Evolutionary conservation across 2,329 filamentous ascomycete genomes (phyloP), one percentile per base, ranked within the genome.

Genomic region (Emericellopsis atlantica): DNA sequence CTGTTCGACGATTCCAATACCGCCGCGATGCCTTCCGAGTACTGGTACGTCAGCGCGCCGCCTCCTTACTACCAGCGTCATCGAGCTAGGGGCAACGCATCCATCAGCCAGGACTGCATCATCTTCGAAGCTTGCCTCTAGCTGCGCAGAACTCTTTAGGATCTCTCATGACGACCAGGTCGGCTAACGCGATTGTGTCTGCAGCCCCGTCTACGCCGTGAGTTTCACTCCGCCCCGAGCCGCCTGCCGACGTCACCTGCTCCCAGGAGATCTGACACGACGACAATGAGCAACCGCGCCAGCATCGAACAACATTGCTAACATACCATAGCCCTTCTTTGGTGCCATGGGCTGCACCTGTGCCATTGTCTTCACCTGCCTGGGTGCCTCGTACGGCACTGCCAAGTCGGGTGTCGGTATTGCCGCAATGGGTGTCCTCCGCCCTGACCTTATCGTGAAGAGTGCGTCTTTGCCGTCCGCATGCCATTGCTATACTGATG

Each of bases 341-440:
- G 88, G 89, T 71, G 88, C 87, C 64, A 92, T 95, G 84, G 89
- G 89, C 65, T 95, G 89, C 78, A 92, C 88, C 82, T 57, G 84
- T 79, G 87, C 88, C 66, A 95, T 95, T 60, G 85, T 95, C 60
- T 95, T 95, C 76, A 94, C 88, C 64, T 94, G 87, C 69, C 81
- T 95, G 55, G 88, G 92, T 64, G 92, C 92, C 59, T 88, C 92
- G 54, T 98, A 96, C 70, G 92, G 92, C 68, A 98, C 92, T 54
- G 92, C 92, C 62, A 98, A 98, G 79, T 93, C 92, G 59, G 92
- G 92, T 72, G 92, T 96, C 55, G 92, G 92, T 77, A 95, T 98
- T 61, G 87, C 87, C 53, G 86, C 89, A 54, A 95, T 96, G 84
- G 90, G 89, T 84, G 90, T 96, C 57, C 79, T 98, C 54, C 79